Conservation (phyloP, 345 rosid genomes). For the Eutrema yunnanense region DNA sequence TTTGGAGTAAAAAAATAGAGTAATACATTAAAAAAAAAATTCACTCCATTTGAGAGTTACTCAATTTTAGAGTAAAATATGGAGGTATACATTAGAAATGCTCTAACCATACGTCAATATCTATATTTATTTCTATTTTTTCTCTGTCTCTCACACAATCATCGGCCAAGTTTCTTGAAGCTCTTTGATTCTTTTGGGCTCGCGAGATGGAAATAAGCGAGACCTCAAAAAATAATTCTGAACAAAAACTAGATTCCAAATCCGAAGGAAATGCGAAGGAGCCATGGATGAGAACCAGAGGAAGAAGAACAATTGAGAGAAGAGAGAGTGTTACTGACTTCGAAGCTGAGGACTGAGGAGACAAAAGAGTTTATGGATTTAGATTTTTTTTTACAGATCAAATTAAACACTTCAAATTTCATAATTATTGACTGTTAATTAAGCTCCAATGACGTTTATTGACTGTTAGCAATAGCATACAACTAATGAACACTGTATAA, state of each 20-base stretch:
- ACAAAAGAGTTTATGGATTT: slow-evolving; percentile 84
- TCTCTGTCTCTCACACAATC: neutral
- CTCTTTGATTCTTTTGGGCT: slow-evolving; percentile 38
- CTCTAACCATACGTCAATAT: neutral
- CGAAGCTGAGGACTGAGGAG: slow-evolving; percentile 82
- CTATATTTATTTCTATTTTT: neutral
- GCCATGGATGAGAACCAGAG: slow-evolving; percentile 28
- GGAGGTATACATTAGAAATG: no score
- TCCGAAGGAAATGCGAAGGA: slow-evolving; percentile 24
- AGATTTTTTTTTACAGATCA: slow-evolving; percentile 93
- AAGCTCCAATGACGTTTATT: no score
- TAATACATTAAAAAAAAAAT: no score
- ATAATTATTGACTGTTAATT: no score
- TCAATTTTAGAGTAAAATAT: no score
- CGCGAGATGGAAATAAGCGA: slow-evolving; percentile 38
- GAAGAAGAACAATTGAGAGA: slow-evolving; percentile 25
- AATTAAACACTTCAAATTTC: no score
- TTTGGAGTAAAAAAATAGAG: no score
- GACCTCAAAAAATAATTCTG: slow-evolving; percentile 15
- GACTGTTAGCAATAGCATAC: no score
- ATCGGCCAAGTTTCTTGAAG: neutral
- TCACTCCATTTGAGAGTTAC: no score
- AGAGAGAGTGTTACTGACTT: slow-evolving; percentile 63
- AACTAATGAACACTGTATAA: no score
- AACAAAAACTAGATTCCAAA: slow-evolving; percentile 21